A percentile compares a stretch with the other conserved stretches of the same genome.
Evolutionary conservation across 495 filamentous ascomycete species (phyloP).

Genomic region (Penicillium desertorum): DNA sequence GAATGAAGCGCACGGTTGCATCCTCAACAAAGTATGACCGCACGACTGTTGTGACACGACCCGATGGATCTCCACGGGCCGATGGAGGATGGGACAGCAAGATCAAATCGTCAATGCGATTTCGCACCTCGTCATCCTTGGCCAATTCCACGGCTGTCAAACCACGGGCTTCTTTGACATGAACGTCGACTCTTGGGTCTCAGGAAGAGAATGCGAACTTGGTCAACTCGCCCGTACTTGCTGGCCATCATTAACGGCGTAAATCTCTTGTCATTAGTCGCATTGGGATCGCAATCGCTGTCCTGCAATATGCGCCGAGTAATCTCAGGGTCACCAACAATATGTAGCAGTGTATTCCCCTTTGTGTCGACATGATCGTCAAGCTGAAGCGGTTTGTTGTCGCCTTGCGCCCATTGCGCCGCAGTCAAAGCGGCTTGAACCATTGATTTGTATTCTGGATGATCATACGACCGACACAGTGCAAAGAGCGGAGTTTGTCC

Average conservation of each 20-base stretch:
- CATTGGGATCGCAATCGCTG: constrained; percentile 93
- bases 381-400: constrained; percentile 77
- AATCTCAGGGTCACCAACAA: constrained; percentile 81
- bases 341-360: constrained; percentile 91
- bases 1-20: constrained; percentile 84
- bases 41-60: constrained; percentile 87
- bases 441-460: constrained; percentile 82
- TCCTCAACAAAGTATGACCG: constrained; percentile 98
- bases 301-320: constrained; percentile 70
- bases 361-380: constrained; percentile 92
- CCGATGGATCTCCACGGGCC: constrained; percentile 57
- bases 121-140: constrained; percentile 96
- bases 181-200: constrained; percentile 82
- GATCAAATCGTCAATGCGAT: constrained; percentile 90
- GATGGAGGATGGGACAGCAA: constrained; percentile 66
- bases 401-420: constrained; percentile 71
- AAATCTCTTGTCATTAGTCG: constrained; percentile 91
- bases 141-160: constrained; percentile 95
- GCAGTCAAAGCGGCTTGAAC: constrained; percentile 73
- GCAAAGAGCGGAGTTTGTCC: constrained; percentile 96
- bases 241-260: constrained; percentile 98
- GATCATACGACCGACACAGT: constrained; percentile 91
- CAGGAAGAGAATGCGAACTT: constrained; percentile 82
- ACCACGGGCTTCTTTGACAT: constrained; percentile 80
- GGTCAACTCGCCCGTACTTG: constrained; percentile 94